Evolutionary conservation across 1,284 basidiomycete species (phyloP).

Genomic region (Agaricales sp.): DNA sequence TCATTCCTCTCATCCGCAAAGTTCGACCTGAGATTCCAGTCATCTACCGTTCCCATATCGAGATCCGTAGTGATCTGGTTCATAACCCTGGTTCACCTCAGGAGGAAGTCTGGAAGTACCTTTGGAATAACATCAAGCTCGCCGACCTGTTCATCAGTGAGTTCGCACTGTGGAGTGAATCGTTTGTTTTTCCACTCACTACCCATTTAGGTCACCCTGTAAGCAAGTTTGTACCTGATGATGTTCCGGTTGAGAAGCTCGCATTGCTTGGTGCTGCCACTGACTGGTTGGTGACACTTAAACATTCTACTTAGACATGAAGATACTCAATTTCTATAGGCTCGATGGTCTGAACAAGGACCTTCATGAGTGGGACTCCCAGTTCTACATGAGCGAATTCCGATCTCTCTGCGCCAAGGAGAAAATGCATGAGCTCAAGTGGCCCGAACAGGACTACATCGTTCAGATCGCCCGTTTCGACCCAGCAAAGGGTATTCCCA

Average conservation of each 20-base stretch:
- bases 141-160: conserved; percentile 78
- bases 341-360: conserved; percentile 86
- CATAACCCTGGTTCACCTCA: conserved; percentile 70
- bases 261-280: conserved; percentile 69
- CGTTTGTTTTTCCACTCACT: conserved; percentile 3
- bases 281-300: conserved; percentile 46
- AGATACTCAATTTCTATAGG: conserved; percentile 33
- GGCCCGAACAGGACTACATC: conserved; percentile 74
- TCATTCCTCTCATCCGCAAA: conserved; percentile 81
- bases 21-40: conserved; percentile 73
- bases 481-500: conserved; percentile 65
- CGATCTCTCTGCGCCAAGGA: conserved; percentile 61
- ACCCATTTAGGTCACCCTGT: conserved; percentile 77
- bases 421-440: conserved; percentile 68
- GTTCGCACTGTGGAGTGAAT: conserved; percentile 10
- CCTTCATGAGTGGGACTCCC: conserved; percentile 61
- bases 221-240: conserved; percentile 78
- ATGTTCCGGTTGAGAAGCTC: conserved; percentile 65
- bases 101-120: conserved; percentile 81
- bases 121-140: conserved; percentile 80
- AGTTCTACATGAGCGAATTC: conserved; percentile 80
- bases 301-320: background rate
- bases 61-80: conserved; percentile 75
- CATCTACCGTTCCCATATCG: conserved; percentile 85
- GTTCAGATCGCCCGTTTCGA: conserved; percentile 85